phyloP scores from a whole-genome alignment of 2,329 filamentous ascomycete genomes.

The Hortaea werneckii region DNA sequence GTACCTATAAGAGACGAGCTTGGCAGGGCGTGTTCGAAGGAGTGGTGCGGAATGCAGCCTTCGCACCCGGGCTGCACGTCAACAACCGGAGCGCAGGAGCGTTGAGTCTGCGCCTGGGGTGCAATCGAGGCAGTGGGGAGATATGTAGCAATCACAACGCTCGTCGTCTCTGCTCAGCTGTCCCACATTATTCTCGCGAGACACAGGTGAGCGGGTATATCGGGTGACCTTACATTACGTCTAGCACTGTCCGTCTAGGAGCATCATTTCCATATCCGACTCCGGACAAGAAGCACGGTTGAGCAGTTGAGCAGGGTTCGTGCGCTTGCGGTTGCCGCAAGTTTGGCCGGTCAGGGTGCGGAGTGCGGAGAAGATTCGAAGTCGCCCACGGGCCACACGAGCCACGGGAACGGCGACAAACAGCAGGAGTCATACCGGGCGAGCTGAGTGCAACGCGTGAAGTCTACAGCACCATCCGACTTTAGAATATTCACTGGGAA shows the following conservation, averaged over 20 bases:
- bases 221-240: background rate
- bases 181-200: background rate
- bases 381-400: background rate
- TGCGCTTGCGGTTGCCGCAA: background rate
- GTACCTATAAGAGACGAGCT: background rate
- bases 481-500: too few relatives aligned
- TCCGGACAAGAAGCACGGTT: background rate
- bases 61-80: background rate
- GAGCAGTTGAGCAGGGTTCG: background rate
- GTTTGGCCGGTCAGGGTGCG: background rate
- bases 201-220: too few relatives aligned
- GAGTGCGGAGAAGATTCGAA: background rate
- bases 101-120: background rate
- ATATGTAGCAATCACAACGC: background rate
- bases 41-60: background rate
- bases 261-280: background rate
- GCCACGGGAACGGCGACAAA: background rate
- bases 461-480: background rate
- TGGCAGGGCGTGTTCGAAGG: background rate
- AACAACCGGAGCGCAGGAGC: background rate
- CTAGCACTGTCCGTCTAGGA: background rate
- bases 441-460: background rate
- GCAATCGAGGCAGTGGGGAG: background rate
- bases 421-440: background rate
- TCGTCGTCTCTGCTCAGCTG: background rate